Base-by-base conservation (phyloP, 148 eudicot genomes). In the Selenicereus undatus region DNA sequence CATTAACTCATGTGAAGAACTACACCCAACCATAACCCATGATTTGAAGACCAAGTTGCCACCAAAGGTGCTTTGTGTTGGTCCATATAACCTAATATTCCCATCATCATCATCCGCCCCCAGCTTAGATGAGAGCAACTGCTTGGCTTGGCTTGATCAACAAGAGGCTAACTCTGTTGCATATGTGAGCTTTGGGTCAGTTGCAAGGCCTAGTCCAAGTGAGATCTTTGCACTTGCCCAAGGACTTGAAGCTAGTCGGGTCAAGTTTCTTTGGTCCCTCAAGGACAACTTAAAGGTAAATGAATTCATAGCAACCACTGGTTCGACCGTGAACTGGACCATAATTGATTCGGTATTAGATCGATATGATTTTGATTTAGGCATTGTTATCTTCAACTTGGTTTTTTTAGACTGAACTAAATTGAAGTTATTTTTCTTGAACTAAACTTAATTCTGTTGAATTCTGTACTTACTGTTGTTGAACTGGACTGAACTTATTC, bases 1-100 rank as follows among this genome's bases (percentile, higher is more conserved):
- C 32, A 29, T 88, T 1, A 89, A 85, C 68, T 87, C 91, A 30
- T 90, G 87, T 30, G 89, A 87, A 74, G 93, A 89, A 43, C 70
- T 90, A 68, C 84, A 87, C 42, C 87, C 91, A 2, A 21, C 18
- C 5, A 60, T 79, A 35, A 83, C 78, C 45, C 60, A 80, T 18
- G 85, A 89, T 65, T 77, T 90, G 5, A 89, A 82, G 69, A 78
- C 82, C 0, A 89, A 86, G 76, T 75, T 88, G 24, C 18, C 35
- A 10, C 75, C 70, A 62, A 78, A 73, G 35, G 71, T 91, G 32
- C 84, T 89, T 64, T 78, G 80, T 48, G 76, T 91, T 4, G 91
- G 91, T 80, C 94, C 91, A 17, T 76, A 83, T 7, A 78, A 79
- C 71, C 60, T 80, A 0, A 58, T 78, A 7, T 54, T 74, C 65